Evolutionary conservation across 768 basidiomycete species (phyloP).

Genomic region (Strobilomyces dryophilus): DNA sequence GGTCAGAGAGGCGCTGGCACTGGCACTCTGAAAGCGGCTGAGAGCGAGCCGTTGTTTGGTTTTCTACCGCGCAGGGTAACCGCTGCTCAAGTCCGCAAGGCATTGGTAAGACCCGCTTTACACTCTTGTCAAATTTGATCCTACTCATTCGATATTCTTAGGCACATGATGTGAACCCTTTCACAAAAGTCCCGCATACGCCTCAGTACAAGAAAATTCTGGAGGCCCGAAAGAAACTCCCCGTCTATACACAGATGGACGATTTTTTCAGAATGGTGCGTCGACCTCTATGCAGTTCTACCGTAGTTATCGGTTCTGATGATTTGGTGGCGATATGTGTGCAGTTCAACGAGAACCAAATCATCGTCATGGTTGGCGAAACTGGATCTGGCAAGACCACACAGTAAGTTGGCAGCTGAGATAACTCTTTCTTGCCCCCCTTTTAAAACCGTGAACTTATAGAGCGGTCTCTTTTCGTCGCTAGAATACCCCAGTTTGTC

Average conservation of each 20-base stretch:
- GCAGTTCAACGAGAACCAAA: constrained; percentile 51
- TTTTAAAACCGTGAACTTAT: constrained; percentile 20
- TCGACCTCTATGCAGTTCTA: constrained; percentile 12
- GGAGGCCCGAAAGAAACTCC: constrained; percentile 79
- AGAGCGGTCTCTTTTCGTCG: constrained; percentile 29
- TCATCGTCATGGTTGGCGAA: constrained; percentile 89
- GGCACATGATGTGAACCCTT: constrained; percentile 83
- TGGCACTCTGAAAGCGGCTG: constrained; percentile 13
- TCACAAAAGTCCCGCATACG: constrained; percentile 77
- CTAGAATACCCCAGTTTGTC: constrained; percentile 94
- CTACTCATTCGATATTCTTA: constrained; percentile 25
- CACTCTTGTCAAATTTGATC: not conserved
- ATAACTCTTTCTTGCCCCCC: constrained; percentile 19
- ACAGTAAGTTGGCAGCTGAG: constrained; percentile 55
- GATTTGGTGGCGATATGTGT: not conserved
- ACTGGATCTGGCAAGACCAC: constrained; percentile 96
- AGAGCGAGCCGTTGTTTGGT: constrained; percentile 65
- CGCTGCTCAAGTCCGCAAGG: constrained; percentile 59
- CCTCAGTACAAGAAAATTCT: constrained; percentile 83
- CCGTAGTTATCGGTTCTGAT: not conserved
- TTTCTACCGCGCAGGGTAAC: constrained; percentile 68
- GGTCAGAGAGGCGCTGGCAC: constrained; percentile 27
- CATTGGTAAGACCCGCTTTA: constrained; percentile 51
- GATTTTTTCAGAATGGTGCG: constrained; percentile 88
- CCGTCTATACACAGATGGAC: constrained; percentile 89